Evolutionary conservation across 495 filamentous ascomycete genomes (phyloP).

Genomic region (Annulohypoxylon bovei): DNA sequence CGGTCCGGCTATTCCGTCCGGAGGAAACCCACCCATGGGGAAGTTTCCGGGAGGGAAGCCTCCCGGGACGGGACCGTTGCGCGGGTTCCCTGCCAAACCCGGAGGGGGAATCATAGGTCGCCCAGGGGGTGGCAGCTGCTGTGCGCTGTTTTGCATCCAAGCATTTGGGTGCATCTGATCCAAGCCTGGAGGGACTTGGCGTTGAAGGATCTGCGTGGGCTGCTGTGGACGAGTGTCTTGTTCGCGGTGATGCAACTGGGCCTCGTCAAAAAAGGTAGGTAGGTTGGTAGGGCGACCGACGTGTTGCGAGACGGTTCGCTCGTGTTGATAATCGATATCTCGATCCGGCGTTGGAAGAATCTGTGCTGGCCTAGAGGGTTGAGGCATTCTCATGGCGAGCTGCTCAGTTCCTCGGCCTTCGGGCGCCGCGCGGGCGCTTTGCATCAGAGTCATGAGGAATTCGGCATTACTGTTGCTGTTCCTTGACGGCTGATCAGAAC

Average conservation of each 20-base stretch:
- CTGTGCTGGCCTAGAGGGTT: conserved; percentile 49
- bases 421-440: conserved; percentile 53
- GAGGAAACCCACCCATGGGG: conserved; percentile 57
- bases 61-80: conserved; percentile 54
- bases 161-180: conserved; percentile 57
- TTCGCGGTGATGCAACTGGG: conserved; percentile 53
- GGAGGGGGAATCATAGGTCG: conserved; percentile 65
- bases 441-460: conserved; percentile 67
- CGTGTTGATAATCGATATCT: conserved; percentile 54
- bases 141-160: conserved; percentile 54
- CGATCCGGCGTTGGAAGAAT: conserved; percentile 53
- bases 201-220: conserved; percentile 66
- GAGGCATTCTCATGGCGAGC: conserved; percentile 49
- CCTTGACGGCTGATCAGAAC: conserved; percentile 50
- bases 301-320: conserved; percentile 44
- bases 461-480: conserved; percentile 61
- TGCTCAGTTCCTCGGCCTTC: conserved; percentile 58
- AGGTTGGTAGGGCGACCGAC: conserved; percentile 42
- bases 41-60: conserved; percentile 61
- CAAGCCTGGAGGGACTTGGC: conserved; percentile 60
- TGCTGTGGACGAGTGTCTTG: conserved; percentile 53
- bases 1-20: conserved; percentile 55
- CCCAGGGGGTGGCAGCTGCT: conserved; percentile 52
- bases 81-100: conserved; percentile 56
- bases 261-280: conserved; percentile 56